These are phyloP conservation scores for Dothiorella sarmentorum DNA, from an alignment of 2,329 filamentous ascomycete species.

Conservation along the genomic window DNA sequence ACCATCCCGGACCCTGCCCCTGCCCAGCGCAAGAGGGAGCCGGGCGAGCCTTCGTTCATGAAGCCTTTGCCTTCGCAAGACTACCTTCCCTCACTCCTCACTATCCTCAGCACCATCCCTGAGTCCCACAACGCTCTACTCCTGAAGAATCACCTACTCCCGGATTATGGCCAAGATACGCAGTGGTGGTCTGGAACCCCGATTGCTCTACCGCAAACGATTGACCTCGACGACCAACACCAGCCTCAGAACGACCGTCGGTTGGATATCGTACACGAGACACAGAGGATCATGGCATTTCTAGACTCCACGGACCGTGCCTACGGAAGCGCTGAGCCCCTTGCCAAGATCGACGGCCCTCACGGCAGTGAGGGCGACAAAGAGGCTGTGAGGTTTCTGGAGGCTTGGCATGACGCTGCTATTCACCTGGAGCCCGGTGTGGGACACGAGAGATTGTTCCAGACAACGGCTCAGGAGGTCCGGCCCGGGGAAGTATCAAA, in stretches of 20 bases:
- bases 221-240: conserved; percentile 37
- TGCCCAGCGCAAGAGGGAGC: conserved; percentile 46
- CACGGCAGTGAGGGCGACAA: conserved; percentile 28
- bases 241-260: conserved; percentile 35
- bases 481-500: background rate
- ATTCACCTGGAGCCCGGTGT: conserved; percentile 41
- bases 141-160: conserved; percentile 3
- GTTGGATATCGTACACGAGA: conserved; percentile 53
- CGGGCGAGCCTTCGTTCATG: conserved; percentile 54
- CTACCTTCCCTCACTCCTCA: conserved; percentile 57
- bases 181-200: conserved; percentile 62
- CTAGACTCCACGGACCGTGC: conserved; percentile 55
- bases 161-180: conserved; percentile 52
- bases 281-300: conserved; percentile 61
- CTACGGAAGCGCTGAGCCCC: conserved; percentile 55
- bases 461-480: conserved; percentile 39
- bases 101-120: conserved; percentile 61
- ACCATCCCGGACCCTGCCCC: conserved; percentile 53
- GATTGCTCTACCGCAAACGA: conserved; percentile 49
- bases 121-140: conserved; percentile 56
- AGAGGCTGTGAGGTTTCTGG: conserved; percentile 41
- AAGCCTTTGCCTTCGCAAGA: conserved; percentile 52
- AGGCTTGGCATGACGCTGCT: conserved; percentile 48
- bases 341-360: conserved; percentile 43
- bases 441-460: conserved; percentile 44